Conservation (phyloP, 768 basidiomycete species). For the Royoungia palumana region DNA sequence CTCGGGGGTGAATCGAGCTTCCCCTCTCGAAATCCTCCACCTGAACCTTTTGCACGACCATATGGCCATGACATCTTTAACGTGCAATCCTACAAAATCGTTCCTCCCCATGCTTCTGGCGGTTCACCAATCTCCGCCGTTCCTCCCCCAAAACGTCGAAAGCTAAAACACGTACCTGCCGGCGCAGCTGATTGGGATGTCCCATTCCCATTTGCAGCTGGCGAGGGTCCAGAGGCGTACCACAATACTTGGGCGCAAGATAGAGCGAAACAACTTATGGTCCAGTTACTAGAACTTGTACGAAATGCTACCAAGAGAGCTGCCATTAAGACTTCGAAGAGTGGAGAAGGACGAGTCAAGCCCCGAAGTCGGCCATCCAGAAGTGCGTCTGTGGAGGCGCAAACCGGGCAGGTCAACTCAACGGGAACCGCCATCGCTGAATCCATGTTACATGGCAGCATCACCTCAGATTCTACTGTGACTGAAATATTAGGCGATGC, state of each 20-base stretch:
- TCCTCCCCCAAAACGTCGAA: conserved; percentile 54
- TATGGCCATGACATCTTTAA: conserved; percentile 13
- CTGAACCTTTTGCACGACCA: conserved; percentile 18
- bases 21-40: conserved; percentile 3
- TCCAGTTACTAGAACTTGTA: conserved; percentile 58
- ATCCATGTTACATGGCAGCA: not conserved
- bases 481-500: not conserved
- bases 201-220: conserved; percentile 69
- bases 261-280: conserved; percentile 58
- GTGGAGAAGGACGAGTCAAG: conserved; percentile 25
- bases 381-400: conserved; percentile 18
- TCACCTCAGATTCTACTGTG: not conserved
- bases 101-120: not conserved
- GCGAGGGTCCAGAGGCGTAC: conserved; percentile 71
- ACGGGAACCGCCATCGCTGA: not conserved
- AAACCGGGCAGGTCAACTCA: not conserved
- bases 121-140: not conserved
- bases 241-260: conserved; percentile 60
- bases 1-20: conserved; percentile 38
- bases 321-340: conserved; percentile 42
- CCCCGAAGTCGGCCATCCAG: conserved; percentile 35
- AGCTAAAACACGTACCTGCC: conserved; percentile 65
- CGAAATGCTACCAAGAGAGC: conserved; percentile 61
- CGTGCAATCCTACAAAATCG: not conserved
- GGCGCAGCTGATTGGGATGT: conserved; percentile 83